Conservation (phyloP, 2,329 filamentous ascomycete species). For the Cladosporium sp. region DNA sequence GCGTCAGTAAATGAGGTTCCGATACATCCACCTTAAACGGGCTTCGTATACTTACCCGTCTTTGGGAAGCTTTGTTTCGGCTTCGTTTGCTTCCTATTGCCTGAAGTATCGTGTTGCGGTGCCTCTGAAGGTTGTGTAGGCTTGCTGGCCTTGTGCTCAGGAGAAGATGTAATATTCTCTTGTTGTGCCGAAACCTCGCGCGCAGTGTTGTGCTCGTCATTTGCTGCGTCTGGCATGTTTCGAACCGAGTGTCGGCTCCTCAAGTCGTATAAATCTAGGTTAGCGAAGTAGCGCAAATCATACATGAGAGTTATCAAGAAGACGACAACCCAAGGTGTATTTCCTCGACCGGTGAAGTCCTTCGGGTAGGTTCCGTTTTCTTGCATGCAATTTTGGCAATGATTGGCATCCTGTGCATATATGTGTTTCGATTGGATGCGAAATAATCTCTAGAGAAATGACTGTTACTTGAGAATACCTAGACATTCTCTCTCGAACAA, state of each 20-base stretch:
- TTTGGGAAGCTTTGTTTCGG: not conserved
- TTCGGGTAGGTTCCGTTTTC: not conserved
- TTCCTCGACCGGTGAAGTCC: not conserved
- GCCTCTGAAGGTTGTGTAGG: not conserved
- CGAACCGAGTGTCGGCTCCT: not conserved
- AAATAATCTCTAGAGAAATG: not conserved
- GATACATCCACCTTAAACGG: not conserved
- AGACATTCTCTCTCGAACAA: not conserved
- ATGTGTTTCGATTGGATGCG: not conserved
- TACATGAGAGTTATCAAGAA: not conserved
- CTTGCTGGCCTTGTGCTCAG: not conserved
- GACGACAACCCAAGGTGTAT: not conserved
- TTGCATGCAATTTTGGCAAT: not conserved
- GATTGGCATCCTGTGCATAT: not conserved
- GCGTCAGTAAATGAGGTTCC: not conserved
- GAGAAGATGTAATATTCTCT: not conserved
- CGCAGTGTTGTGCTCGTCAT: not conserved
- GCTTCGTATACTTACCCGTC: not conserved
- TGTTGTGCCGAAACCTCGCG: not conserved
- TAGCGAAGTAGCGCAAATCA: not conserved
- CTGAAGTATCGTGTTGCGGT: not conserved
- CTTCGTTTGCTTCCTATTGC: not conserved
- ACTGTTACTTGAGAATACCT: not conserved
- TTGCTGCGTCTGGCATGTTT: not conserved
- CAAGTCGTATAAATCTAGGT: not conserved